Base-by-base conservation (phyloP, 108 stramenopile species). In the Poteriospumella lacustris region DNA sequence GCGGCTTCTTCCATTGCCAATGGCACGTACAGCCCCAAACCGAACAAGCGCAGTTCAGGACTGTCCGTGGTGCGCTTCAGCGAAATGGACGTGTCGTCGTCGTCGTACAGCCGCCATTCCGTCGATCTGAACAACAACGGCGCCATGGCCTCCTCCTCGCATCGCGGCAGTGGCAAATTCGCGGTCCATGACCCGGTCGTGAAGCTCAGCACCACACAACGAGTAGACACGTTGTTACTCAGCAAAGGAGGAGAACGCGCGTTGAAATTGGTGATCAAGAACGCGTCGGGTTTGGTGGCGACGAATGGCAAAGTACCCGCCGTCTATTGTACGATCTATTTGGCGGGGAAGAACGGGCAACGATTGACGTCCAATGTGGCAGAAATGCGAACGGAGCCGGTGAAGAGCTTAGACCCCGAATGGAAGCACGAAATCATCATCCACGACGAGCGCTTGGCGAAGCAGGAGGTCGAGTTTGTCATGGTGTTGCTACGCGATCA, bases 271-370 rank as follows among this genome's bases (percentile, higher is more conserved):
- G 15, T 12, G 36, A 24, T 64, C 36, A 64, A 12, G 3, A 3
- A 64, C 28, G 60, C 60, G 9, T 26, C 28, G 3, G 36, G 31
- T 64, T 64, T 64, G 36, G 33, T 34, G 36, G 5, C 24, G 31
- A 64, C 60, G 5, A 64, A 64, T 64, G 5, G 5, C 9, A 3
- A 24, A 12, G 31, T 64, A 34, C 60, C 60, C 9, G 5, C 60
- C 36, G 60, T 33, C 31, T 64, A 64, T 64, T 64, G 60, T 64
- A 64, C 60, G 36, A 33, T 33, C 15, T 64, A 64, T 64, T 24
- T 64, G 5, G 3, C 36, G 28, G 60, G 24, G 5, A 24, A 31
- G 36, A 12, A 64, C 36, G 60, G 60, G 5, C 5, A 12, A 3
- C 28, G 31, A 64, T 64, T 64, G 60, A 64, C 60, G 9, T 64